Evolutionary conservation across 2,329 filamentous ascomycete species (phyloP), one percentile per base, ranked within the genome.

Genomic region (Cordyceps tenuipes): DNA sequence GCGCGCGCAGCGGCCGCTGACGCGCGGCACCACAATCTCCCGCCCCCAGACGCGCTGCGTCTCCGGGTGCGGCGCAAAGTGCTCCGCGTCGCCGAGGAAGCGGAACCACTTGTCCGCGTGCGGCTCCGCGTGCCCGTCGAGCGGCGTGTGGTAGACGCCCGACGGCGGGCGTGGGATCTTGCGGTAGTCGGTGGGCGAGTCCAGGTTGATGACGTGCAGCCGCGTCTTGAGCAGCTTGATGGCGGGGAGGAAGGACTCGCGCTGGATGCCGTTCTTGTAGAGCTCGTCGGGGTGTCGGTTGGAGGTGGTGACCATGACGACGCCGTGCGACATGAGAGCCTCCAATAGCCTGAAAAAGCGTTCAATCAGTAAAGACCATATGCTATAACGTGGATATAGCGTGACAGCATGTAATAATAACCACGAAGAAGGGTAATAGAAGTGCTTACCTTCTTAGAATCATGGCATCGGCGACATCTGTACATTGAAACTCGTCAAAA

Each of bases 401-500:
- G 29, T 29, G 29, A 29, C 29, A 29, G 7, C 29, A 29, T 29
- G 29, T 29, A 29, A 29, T 29, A 29, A 29, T 3, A 15, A 13
- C 4, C 10, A 8, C n/a, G 15, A 10, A 26, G 9, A 29, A 44
- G 23, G 23, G 23, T 19, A 1, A 6, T 21, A 7, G 26, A 13
- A 41, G 44, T 21, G 26, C 1, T 72, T 72, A 86, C 79, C 90
- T 82, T 67, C 94, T 83, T 66, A 99, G 73, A 67, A 99, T 99
- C 94, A 99, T 99, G 67, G 94, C 94, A 76, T 97, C 93, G 17
- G 94, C 94, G 36, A 99, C 93, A 74, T 99, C 94, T 44, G 94
- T 99, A 70, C 92, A 97, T 72, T 99, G 94, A 70, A 99, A 99
- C 76, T 99, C 94, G 73, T 99, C 94, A 71, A 99, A 99, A 73